phyloP scores from a whole-genome alignment of 495 filamentous ascomycete species.

The Neurospora sp. region DNA sequence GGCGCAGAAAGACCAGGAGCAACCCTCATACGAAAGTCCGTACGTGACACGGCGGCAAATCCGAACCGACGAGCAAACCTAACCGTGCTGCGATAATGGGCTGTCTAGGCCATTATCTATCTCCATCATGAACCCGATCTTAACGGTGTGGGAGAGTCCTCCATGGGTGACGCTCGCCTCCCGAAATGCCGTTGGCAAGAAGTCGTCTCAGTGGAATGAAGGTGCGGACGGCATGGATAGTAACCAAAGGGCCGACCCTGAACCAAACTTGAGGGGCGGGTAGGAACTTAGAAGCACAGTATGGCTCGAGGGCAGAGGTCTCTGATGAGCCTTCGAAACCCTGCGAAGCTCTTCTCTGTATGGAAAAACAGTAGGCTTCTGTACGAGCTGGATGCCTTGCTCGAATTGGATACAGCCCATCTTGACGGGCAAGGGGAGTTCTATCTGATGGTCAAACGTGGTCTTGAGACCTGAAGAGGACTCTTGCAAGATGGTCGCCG shows the following conservation, averaged over 20 bases:
- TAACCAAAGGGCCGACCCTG: not conserved
- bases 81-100: not conserved
- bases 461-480: not conserved
- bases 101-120: not conserved
- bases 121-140: not conserved
- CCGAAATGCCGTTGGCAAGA: not conserved
- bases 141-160: not conserved
- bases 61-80: not conserved
- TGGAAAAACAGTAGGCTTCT: not conserved
- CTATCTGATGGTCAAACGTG: not conserved
- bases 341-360: not conserved
- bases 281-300: not conserved
- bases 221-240: not conserved
- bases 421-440: not conserved
- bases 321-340: not conserved
- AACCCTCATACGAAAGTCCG: not conserved
- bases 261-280: not conserved
- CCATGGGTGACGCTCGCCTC: not conserved
- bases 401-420: not conserved
- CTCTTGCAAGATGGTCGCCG: not conserved
- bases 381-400: not conserved
- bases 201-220: too few species aligned
- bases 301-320: not conserved
- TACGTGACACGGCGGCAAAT: not conserved
- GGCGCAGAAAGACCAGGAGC: not conserved